Base-by-base conservation (phyloP, 345 rosid species). In the Euphorbia pulcherrima region DNA sequence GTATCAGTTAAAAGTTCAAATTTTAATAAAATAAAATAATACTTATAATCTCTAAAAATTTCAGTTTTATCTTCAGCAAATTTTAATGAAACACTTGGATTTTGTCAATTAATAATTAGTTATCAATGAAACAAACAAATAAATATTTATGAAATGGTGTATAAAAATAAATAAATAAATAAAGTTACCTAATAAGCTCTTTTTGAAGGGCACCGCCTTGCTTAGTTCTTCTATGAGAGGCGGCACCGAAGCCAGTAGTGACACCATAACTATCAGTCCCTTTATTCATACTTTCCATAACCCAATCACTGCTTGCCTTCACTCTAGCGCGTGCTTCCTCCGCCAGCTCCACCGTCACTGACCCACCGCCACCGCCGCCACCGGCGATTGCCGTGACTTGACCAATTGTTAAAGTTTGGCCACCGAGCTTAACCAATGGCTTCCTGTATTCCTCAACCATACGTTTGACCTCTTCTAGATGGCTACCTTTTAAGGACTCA, bases 401-500 rank as follows among this genome's bases (percentile, higher is more conserved):
- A 23, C 83, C 94, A n/a, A 92, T 83, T 40, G 92, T 92, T 28
- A 92, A 72, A 33, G 82, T 81, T 78, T 88, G 80, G 18, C 96
- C 98, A 0, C 92, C 94, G 0, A 92, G 83, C 58, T 60, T 73
- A 12, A 90, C 88, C 66, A 77, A 72, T 0, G 87, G 85, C 65
- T 62, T 84, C 74, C 90, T 77, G 73, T 70, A 86, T 5, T 90
- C 92, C 17, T 68, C 79, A 0, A 92, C 84, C 98, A 92, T 92
- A 21, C 83, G 70, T 66, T 80, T 89, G 56, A 92, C 96, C 68
- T 90, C 96, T 1, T 90, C 92, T 18, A 90, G 79, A 75, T 92
- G 96, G 79, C 96, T 90, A 0, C 98, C 96, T 66, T 79, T 84
- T 62, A 92, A 51, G 30, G 89, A 81, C 70, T 90, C 89, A 4